phyloP scores from a whole-genome alignment of 225 moss, liverwort and hornwort species.

The Rhytidiadelphus loreus region DNA sequence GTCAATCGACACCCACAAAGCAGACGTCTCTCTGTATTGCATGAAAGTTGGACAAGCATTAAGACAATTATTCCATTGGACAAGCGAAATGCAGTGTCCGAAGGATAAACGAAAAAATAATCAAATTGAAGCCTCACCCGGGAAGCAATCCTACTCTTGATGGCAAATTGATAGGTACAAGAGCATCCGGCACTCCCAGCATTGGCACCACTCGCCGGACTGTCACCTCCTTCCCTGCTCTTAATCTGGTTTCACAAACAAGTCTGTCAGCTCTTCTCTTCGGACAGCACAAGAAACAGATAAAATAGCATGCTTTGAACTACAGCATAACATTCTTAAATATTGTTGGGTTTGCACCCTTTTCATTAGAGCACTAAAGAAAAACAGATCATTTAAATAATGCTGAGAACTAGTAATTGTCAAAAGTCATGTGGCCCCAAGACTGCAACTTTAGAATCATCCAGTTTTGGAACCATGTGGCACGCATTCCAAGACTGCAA shows the following conservation, averaged over 20 bases:
- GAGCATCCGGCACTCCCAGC: constrained; percentile 88
- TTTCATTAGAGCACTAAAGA: background rate
- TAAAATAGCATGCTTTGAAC: background rate
- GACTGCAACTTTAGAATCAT: background rate
- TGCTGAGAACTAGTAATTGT: background rate
- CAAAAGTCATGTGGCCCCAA: background rate
- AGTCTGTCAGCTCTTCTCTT: background rate
- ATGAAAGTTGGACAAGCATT: background rate
- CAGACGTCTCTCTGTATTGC: constrained; percentile 64
- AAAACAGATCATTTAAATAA: background rate
- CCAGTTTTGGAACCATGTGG: background rate
- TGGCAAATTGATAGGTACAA: constrained; percentile 68
- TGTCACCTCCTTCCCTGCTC: constrained; percentile 60
- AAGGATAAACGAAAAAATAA: background rate
- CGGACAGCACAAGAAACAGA: background rate
- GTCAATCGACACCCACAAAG: constrained; percentile 79
- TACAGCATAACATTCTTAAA: background rate
- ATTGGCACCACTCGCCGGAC: constrained; percentile 69
- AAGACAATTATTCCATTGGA: background rate
- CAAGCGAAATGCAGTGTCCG: background rate
- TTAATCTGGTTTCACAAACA: constrained; percentile 32
- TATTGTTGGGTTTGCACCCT: background rate
- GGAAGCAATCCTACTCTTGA: constrained; percentile 62
- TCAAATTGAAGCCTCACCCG: constrained; percentile 29
- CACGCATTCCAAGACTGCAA: background rate